phyloP scores from a whole-genome alignment of 768 basidiomycete genomes.

The Wakefieldia striispora region DNA sequence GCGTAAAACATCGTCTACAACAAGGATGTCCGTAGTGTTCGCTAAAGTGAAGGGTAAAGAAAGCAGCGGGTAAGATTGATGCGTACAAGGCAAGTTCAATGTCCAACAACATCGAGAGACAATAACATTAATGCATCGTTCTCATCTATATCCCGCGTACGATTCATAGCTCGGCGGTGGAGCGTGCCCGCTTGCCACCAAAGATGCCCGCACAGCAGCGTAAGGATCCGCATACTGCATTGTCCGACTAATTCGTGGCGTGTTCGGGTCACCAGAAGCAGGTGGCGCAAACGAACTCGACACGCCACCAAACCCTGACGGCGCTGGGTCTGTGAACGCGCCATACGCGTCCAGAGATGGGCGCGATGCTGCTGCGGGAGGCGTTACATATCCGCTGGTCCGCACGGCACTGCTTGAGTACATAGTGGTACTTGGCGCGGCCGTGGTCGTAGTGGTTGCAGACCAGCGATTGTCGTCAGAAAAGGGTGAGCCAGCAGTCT shows the following conservation, averaged over 20 bases:
- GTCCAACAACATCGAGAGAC: slow-evolving; percentile 1
- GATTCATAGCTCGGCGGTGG: slow-evolving; percentile 53
- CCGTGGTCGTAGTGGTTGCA: slow-evolving; percentile 27
- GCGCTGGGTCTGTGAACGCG: slow-evolving; percentile 86
- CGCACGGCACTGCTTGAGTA: slow-evolving; percentile 22
- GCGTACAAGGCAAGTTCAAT: slow-evolving; percentile 8
- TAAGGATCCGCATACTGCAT: slow-evolving; percentile 95
- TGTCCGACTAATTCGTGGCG: slow-evolving; percentile 72
- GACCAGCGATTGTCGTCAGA: slow-evolving; percentile 53
- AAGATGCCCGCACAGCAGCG: slow-evolving; percentile 69
- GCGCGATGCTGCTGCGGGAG: slow-evolving; percentile 41
- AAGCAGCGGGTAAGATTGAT: slow-evolving; percentile 6
- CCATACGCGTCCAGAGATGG: slow-evolving; percentile 87
- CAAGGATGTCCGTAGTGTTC: slow-evolving; percentile 13
- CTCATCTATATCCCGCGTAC: slow-evolving; percentile 50
- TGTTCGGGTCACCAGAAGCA: slow-evolving; percentile 29
- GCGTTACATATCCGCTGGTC: slow-evolving; percentile 27
- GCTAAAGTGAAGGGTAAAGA: slow-evolving; percentile 2
- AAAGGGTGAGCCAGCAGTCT: slow-evolving; percentile 40
- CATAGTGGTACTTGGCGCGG: slow-evolving; percentile 24
- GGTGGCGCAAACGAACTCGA: slow-evolving; percentile 35
- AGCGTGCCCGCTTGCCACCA: slow-evolving; percentile 36
- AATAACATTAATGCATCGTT: neutral
- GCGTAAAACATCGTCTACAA: slow-evolving; percentile 7
- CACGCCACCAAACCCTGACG: slow-evolving; percentile 61